phyloP scores from a whole-genome alignment of 345 rosid species.

The Citrus trifoliata region DNA sequence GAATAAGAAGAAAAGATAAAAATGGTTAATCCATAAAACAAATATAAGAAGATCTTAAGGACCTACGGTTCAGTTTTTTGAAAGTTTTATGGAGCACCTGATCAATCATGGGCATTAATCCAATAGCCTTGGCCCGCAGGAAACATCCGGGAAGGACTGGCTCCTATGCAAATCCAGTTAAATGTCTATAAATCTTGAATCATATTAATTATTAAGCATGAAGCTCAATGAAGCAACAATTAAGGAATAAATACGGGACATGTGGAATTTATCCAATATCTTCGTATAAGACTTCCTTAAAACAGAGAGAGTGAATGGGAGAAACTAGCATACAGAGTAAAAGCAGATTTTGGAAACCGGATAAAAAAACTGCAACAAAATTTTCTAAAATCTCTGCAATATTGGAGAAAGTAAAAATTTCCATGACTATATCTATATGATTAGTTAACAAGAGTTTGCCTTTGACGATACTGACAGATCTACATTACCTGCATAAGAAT shows the following conservation, averaged over 20 bases:
- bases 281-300: neutral
- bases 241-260: neutral
- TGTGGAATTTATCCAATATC: neutral
- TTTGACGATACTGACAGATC: neutral
- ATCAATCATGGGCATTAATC: constrained; percentile 99
- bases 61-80: neutral
- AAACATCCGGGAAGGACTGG: constrained; percentile 98
- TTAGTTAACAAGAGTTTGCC: neutral
- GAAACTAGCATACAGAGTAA: constrained; percentile 1
- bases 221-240: neutral
- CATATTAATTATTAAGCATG: neutral
- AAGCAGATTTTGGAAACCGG: neutral
- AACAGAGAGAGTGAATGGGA: neutral
- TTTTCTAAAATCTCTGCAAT: neutral
- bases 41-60: neutral
- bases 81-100: constrained; percentile 42
- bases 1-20: neutral
- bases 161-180: constrained; percentile 47
- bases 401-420: neutral
- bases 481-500: constrained; percentile 84
- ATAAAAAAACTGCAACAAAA: neutral
- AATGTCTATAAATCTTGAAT: neutral
- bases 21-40: constrained; percentile 7
- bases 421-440: neutral
- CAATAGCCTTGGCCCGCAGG: constrained; percentile 91